A percentile compares a stretch with the other conserved stretches of the same genome.
Conservation (phyloP, 257 asterid genomes). For the Nicotiana tomentosiformis region DNA sequence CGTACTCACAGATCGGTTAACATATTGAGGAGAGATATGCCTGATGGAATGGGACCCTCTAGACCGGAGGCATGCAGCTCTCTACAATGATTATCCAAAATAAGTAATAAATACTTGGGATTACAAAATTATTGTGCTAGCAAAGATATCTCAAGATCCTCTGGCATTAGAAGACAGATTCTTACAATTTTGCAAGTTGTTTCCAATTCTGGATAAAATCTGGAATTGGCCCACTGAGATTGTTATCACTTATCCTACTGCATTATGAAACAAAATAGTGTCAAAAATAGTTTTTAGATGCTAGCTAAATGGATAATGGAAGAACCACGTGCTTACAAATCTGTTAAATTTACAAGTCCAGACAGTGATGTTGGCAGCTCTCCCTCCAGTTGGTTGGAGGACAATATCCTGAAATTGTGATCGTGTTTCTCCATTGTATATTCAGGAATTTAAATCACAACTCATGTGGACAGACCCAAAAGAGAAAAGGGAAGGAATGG, state of each 20-base stretch:
- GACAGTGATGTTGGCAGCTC: conserved; percentile 58
- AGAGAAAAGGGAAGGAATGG: conserved; percentile 9
- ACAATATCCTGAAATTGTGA: conserved; percentile 63
- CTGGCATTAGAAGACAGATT: not conserved
- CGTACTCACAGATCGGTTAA: conserved; percentile 62
- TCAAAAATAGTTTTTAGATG: conserved; percentile 10
- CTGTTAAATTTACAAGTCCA: conserved; percentile 45
- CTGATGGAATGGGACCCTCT: conserved; percentile 76
- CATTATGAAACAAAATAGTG: conserved; percentile 14
- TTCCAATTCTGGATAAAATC: conserved; percentile 73
- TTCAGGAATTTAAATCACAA: conserved; percentile 12
- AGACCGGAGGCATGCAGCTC: conserved; percentile 87
- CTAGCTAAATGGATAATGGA: conserved; percentile 1
- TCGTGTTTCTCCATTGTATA: conserved; percentile 5
- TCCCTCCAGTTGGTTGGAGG: conserved; percentile 73
- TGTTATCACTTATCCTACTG: conserved; percentile 87
- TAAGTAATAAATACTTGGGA: conserved; percentile 16
- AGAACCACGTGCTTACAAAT: conserved; percentile 50
- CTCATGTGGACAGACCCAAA: not conserved
- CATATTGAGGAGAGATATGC: conserved; percentile 56
- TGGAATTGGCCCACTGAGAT: conserved; percentile 72
- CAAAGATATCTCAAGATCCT: conserved; percentile 7
- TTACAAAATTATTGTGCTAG: not conserved
- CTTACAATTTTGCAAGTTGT: conserved; percentile 67
- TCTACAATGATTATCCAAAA: conserved; percentile 35